Evolutionary conservation across 78 protist genomes (phyloP).

Genomic region (Blattamonas nauphoetae): DNA sequence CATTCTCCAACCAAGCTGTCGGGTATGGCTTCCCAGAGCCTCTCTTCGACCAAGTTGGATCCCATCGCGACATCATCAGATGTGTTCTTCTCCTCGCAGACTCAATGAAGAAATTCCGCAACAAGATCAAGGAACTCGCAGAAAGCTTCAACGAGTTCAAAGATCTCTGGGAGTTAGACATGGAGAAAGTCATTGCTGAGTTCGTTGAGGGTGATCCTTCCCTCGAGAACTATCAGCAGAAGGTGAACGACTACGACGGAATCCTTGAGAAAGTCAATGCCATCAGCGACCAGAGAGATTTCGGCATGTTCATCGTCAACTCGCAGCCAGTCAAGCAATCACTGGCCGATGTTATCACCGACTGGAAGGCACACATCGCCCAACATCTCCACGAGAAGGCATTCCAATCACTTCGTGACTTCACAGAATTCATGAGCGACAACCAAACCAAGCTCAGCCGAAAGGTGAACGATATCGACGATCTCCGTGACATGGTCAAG

Average conservation of each 20-base stretch:
- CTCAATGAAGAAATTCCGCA: constrained; percentile 19
- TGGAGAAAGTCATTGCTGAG: constrained; percentile 5
- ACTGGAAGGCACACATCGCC: constrained; percentile 61
- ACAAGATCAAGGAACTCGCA: constrained; percentile 41
- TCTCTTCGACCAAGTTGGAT: constrained; percentile 31
- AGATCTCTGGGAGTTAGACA: constrained; percentile 45
- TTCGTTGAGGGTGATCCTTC: constrained; percentile 43
- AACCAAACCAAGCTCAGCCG: constrained; percentile 18
- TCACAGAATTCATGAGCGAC: constrained; percentile 26
- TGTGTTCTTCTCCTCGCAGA: constrained; percentile 25
- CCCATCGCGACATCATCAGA: constrained; percentile 46
- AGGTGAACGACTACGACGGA: constrained; percentile 31
- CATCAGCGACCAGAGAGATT: constrained; percentile 7
- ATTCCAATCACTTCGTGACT: not conserved
- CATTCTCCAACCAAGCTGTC: not conserved
- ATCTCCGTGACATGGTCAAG: constrained; percentile 34
- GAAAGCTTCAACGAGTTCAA: constrained; percentile 37
- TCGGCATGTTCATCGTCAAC: constrained; percentile 48
- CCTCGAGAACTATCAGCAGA: constrained; percentile 41
- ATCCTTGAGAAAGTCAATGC: constrained; percentile 16
- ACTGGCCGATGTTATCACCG: constrained; percentile 27
- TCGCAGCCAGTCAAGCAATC: constrained; percentile 38
- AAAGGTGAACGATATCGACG: constrained; percentile 12
- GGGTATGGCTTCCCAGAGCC: not conserved
- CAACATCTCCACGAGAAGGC: constrained; percentile 40